These are phyloP conservation scores for Cadophora gregata DNA, from an alignment of 2,329 filamentous ascomycete genomes.

Conservation along the genomic window DNA sequence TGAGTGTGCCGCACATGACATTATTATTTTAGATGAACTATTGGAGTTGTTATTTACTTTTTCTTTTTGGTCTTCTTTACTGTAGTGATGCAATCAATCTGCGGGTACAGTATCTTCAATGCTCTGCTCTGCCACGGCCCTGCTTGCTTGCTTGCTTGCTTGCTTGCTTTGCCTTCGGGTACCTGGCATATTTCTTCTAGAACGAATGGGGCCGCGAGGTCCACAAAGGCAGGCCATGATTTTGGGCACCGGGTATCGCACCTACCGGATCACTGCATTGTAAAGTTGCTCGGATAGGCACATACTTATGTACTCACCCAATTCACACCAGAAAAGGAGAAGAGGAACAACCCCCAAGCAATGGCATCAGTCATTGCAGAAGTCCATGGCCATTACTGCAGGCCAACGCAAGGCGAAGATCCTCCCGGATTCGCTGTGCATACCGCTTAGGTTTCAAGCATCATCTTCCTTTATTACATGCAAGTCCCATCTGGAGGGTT, in stretches of 20 bases:
- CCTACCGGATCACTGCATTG: not conserved
- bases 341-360: not conserved
- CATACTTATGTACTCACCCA: not conserved
- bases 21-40: not conserved
- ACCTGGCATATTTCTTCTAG: conserved; percentile 13
- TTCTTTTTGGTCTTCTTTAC: not conserved
- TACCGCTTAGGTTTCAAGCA: not conserved
- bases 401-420: not conserved
- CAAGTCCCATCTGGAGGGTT: conserved; percentile 1
- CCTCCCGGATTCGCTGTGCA: conserved; percentile 26
- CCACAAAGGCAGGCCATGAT: not conserved
- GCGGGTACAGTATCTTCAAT: not conserved
- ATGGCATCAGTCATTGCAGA: not conserved
- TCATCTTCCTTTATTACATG: not conserved
- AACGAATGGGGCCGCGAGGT: not conserved
- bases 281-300: not conserved
- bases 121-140: conserved; percentile 7
- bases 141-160: not conserved
- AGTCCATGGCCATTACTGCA: not conserved
- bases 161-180: not conserved
- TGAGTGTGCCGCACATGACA: not conserved
- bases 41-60: not conserved
- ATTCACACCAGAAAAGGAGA: not conserved
- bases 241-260: not conserved
- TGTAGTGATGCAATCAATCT: no score